phyloP scores from a whole-genome alignment of 75 land plant species.

The Larix kaempferi region DNA sequence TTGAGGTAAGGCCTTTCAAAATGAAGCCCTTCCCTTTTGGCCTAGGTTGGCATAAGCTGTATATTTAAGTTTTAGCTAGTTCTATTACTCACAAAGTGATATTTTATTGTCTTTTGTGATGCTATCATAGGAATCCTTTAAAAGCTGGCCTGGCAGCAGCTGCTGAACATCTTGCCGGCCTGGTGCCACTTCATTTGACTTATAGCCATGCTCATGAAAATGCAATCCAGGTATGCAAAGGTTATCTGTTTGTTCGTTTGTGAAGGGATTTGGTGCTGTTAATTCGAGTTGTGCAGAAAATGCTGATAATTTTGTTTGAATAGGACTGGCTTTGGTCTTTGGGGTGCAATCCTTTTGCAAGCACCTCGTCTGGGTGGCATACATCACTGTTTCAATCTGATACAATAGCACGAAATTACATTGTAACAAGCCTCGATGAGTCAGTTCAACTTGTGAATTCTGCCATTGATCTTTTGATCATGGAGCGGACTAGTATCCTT shows the following conservation, averaged over 20 bases:
- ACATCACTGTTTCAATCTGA: constrained; percentile 79
- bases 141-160: constrained; percentile 92
- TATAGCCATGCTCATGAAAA: constrained; percentile 94
- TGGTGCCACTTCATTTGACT: constrained; percentile 86
- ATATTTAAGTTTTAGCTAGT: background rate
- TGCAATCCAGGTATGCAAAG: constrained; percentile 76
- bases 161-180: constrained; percentile 90
- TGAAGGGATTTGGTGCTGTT: background rate
- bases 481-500: constrained; percentile 95
- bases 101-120: constrained; percentile 1
- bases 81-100: constrained; percentile 8
- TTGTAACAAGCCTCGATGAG: constrained; percentile 84
- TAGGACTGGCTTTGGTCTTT: constrained; percentile 99
- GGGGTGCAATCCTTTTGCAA: constrained; percentile 77
- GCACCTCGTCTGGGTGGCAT: constrained; percentile 83
- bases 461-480: constrained; percentile 60
- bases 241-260: background rate
- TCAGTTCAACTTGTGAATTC: constrained; percentile 75
- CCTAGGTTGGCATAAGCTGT: background rate
- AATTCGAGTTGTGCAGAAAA: background rate
- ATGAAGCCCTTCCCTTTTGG: background rate
- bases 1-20: constrained; percentile 51
- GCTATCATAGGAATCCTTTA: constrained; percentile 59
- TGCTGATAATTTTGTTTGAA: constrained; percentile 8
- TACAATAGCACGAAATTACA: constrained; percentile 88